Percentiles rank a stretch among this genome's conserved stretches.
phyloP scores from a whole-genome alignment of 495 filamentous ascomycete genomes.

The Daldinia grandis region DNA sequence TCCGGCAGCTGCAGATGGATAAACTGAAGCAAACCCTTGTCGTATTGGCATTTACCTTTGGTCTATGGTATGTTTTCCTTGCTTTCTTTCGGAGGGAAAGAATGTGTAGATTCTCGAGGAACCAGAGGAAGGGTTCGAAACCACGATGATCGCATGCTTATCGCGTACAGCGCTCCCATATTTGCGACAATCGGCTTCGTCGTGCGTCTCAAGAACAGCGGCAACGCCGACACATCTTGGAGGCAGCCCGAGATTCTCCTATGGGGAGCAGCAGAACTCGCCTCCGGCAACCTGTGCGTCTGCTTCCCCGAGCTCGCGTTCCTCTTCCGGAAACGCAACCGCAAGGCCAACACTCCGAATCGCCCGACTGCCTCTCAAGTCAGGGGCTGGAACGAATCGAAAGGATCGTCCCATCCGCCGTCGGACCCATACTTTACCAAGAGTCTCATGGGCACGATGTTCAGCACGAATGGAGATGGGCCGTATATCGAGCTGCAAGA shows the following conservation, averaged over 20 bases:
- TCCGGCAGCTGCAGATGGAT: constrained; percentile 14
- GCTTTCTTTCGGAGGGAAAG: not conserved
- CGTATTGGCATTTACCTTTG: constrained; percentile 27
- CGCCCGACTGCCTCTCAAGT: not conserved
- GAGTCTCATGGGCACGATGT: not conserved
- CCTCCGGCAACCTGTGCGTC: constrained; percentile 18
- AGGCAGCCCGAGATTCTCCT: constrained; percentile 23
- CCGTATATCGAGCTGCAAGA: not conserved
- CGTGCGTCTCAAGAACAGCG: constrained; percentile 16
- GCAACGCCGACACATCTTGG: constrained; percentile 22
- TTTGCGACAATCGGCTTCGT: constrained; percentile 3
- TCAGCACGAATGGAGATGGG: not conserved
- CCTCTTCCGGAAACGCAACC: not conserved
- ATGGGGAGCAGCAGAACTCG: constrained; percentile 18
- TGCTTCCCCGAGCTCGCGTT: constrained; percentile 22
- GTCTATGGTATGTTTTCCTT: constrained; percentile 21
- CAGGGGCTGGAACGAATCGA: not conserved
- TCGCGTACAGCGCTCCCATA: constrained; percentile 13
- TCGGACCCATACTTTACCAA: not conserved
- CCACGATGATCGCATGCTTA: not conserved
- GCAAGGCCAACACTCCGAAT: not conserved
- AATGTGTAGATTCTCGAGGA: not conserved
- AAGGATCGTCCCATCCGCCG: not conserved
- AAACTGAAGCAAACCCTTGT: constrained; percentile 6
- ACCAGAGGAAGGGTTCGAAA: not conserved